Evolutionary conservation across 1,284 basidiomycete species (phyloP).

Genomic region (Ustilago lituana): DNA sequence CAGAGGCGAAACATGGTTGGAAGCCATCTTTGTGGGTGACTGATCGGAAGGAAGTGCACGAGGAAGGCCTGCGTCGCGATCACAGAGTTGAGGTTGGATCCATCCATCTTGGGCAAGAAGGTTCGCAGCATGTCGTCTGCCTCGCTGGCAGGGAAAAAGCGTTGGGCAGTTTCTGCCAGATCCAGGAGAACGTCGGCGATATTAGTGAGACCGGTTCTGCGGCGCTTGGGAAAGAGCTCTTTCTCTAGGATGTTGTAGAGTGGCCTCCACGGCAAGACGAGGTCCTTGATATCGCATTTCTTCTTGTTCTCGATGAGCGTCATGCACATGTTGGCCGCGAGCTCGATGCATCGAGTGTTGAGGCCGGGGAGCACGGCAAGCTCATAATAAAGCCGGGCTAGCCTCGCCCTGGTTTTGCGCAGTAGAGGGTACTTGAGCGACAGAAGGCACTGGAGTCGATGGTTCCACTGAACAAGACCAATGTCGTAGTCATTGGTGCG

Average conservation of each 20-base stretch:
- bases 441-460: slow-evolving; percentile 62
- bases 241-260: slow-evolving; percentile 81
- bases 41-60: slow-evolving; percentile 65
- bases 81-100: slow-evolving; percentile 74
- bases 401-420: slow-evolving; percentile 75
- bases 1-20: slow-evolving; percentile 76
- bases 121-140: slow-evolving; percentile 87
- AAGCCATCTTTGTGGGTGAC: slow-evolving; percentile 61
- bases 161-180: slow-evolving; percentile 80
- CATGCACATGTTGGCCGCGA: slow-evolving; percentile 79
- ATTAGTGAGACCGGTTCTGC: slow-evolving; percentile 66
- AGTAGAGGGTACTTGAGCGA: slow-evolving; percentile 66
- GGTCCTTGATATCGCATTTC: slow-evolving; percentile 79
- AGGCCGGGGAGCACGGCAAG: slow-evolving; percentile 79
- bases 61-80: slow-evolving; percentile 63
- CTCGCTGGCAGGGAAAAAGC: slow-evolving; percentile 90
- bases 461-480: slow-evolving; percentile 72
- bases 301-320: slow-evolving; percentile 80
- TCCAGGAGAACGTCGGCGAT: slow-evolving; percentile 84
- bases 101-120: slow-evolving; percentile 80
- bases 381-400: slow-evolving; percentile 86
- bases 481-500: slow-evolving; percentile 75
- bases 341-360: slow-evolving; percentile 76
- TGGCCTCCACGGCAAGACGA: slow-evolving; percentile 88
- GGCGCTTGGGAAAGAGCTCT: slow-evolving; percentile 83